Conservation (phyloP, 2,329 filamentous ascomycete genomes). For the Pseudogymnoascus verrucosus region DNA sequence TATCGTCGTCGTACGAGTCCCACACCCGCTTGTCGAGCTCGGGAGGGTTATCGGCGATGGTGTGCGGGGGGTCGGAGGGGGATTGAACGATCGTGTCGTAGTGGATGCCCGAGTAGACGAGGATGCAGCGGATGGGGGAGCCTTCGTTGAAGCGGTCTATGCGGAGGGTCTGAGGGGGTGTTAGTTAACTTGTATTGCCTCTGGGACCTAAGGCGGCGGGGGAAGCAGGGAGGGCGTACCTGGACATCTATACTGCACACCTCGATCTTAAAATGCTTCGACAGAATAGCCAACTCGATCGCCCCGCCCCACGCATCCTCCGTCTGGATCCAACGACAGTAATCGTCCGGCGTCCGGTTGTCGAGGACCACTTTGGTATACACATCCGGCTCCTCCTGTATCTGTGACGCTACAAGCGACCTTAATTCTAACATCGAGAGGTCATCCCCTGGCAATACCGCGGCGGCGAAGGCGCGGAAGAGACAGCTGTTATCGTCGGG, state of each 20-base stretch:
- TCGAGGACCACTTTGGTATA: constrained; percentile 76
- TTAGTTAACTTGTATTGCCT: constrained; percentile 17
- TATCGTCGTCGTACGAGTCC: constrained; percentile 48
- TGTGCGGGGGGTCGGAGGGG: constrained; percentile 48
- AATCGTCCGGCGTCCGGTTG: constrained; percentile 55
- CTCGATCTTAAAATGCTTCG: constrained; percentile 76
- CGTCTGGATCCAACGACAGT: constrained; percentile 73
- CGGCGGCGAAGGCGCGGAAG: constrained; percentile 80
- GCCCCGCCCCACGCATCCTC: constrained; percentile 83
- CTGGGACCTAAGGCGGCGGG: not conserved
- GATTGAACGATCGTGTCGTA: constrained; percentile 84
- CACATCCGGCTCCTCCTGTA: constrained; percentile 61
- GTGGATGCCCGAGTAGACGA: constrained; percentile 88
- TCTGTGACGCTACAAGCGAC: constrained; percentile 68
- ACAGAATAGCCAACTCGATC: constrained; percentile 81
- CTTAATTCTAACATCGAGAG: constrained; percentile 66
- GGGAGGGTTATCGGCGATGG: constrained; percentile 50
- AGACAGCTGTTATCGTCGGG: constrained; percentile 94
- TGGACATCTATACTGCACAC: constrained; percentile 78
- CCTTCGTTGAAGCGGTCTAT: constrained; percentile 75
- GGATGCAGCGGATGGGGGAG: constrained; percentile 55
- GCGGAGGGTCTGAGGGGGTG: constrained; percentile 42
- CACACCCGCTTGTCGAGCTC: constrained; percentile 65
- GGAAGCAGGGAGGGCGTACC: constrained; percentile 24
- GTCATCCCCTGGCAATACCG: constrained; percentile 54